Evolutionary conservation across 2,329 filamentous ascomycete genomes (phyloP).

Genomic region (Microdochium paspali): DNA sequence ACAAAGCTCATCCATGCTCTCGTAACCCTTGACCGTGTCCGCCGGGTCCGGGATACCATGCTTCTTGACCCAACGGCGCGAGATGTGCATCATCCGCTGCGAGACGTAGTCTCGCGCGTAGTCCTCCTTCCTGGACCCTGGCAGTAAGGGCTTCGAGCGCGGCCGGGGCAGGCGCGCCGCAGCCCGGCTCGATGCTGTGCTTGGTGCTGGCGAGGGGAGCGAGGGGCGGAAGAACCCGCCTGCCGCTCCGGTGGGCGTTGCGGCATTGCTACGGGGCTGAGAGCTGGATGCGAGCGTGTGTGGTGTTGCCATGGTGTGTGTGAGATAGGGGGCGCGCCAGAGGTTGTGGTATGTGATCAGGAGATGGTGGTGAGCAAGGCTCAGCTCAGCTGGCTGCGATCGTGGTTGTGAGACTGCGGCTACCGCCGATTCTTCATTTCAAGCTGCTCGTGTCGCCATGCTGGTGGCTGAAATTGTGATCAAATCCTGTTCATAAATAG

Average conservation of each 20-base stretch:
- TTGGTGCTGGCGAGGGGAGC: conserved; percentile 46
- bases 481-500: too few species aligned
- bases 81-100: conserved; percentile 40
- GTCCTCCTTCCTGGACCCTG: conserved; percentile 52
- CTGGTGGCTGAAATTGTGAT: not conserved
- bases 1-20: conserved; percentile 59
- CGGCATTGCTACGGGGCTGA: not conserved
- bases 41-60: conserved; percentile 33
- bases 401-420: not conserved
- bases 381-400: too few species aligned
- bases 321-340: too few species aligned
- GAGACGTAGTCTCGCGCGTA: conserved; percentile 49
- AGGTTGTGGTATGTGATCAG: too few species aligned
- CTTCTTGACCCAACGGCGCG: conserved; percentile 52
- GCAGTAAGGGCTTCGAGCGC: conserved; percentile 37
- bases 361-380: too few species aligned
- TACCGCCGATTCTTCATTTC: not conserved
- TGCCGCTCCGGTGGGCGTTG: conserved; percentile 1
- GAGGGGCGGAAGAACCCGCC: conserved; percentile 43
- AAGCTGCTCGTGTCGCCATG: not conserved
- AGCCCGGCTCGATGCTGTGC: conserved; percentile 30
- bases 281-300: too few species aligned
- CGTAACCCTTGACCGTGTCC: conserved; percentile 42
- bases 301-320: too few species aligned
- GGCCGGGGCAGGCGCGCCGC: conserved; percentile 42